phyloP scores from a whole-genome alignment of 441 rosid species.

The Euphorbia schlechtendalii region DNA sequence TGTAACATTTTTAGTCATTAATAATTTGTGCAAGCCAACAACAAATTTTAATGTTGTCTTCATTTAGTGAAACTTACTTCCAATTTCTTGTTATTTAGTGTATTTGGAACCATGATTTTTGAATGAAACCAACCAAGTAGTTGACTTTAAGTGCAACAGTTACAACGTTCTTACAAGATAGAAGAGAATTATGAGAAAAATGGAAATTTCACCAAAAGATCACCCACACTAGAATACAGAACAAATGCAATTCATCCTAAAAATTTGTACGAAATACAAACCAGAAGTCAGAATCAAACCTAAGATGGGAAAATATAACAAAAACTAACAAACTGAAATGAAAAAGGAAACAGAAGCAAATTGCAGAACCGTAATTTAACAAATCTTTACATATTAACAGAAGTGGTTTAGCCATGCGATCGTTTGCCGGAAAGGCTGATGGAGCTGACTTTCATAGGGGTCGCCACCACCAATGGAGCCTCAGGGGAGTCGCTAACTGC shows the following conservation, averaged over 20 bases:
- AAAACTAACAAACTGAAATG: background rate
- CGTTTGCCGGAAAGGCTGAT: slow-evolving; percentile 85
- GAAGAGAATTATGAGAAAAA: too few species aligned
- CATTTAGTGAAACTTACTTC: too few species aligned
- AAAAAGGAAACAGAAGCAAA: background rate
- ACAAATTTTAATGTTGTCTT: too few species aligned
- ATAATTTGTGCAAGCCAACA: too few species aligned
- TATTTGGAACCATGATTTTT: too few species aligned
- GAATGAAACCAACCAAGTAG: too few species aligned
- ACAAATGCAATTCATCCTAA: background rate
- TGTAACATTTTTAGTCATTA: too few species aligned
- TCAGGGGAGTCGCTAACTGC: slow-evolving; percentile 88
- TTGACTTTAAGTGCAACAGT: too few species aligned
- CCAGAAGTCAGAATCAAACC: background rate
- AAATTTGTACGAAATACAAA: background rate
- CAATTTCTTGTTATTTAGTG: too few species aligned
- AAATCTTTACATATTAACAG: slow-evolving; percentile 4
- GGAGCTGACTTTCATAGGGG: slow-evolving; percentile 90
- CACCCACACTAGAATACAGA: background rate
- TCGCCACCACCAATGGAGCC: slow-evolving; percentile 96
- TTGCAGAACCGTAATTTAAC: background rate
- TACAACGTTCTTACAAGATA: too few species aligned
- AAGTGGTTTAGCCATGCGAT: slow-evolving; percentile 21
- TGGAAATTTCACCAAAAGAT: background rate
- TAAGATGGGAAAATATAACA: background rate